phyloP scores from a whole-genome alignment of 345 rosid genomes.

The Clausena lansium region DNA sequence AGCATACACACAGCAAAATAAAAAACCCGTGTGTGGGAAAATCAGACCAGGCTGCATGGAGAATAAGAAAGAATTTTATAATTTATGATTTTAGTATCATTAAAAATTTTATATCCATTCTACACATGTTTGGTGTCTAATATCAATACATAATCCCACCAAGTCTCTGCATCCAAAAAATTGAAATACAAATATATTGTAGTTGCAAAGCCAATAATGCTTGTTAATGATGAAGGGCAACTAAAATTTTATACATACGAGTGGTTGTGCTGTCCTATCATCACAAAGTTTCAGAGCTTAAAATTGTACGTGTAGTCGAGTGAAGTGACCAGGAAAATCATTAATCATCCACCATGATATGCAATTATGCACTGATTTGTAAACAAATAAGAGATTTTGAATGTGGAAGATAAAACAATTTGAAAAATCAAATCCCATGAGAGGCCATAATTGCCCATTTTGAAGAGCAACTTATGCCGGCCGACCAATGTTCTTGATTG shows the following conservation, averaged over 20 bases:
- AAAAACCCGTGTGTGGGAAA: neutral
- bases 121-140: neutral
- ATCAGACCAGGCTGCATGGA: neutral
- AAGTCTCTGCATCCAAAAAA: neutral
- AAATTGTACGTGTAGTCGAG: neutral
- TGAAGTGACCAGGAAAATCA: neutral
- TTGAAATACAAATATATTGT: neutral
- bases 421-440: neutral
- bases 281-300: neutral
- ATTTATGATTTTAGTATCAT: neutral
- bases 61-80: neutral
- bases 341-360: neutral
- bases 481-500: constrained; percentile 1
- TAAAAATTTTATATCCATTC: neutral
- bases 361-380: neutral
- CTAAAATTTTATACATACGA: neutral
- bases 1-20: neutral
- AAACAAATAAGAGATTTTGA: neutral
- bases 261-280: constrained; percentile 1
- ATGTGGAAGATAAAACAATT: neutral
- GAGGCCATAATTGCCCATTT: neutral
- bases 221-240: neutral
- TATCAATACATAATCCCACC: neutral
- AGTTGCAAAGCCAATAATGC: neutral
- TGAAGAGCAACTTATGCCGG: neutral